Percentiles rank a stretch among this genome's conserved stretches.
phyloP scores from a whole-genome alignment of 306 rosid genomes.

The Fragaria nilgerrensis region DNA sequence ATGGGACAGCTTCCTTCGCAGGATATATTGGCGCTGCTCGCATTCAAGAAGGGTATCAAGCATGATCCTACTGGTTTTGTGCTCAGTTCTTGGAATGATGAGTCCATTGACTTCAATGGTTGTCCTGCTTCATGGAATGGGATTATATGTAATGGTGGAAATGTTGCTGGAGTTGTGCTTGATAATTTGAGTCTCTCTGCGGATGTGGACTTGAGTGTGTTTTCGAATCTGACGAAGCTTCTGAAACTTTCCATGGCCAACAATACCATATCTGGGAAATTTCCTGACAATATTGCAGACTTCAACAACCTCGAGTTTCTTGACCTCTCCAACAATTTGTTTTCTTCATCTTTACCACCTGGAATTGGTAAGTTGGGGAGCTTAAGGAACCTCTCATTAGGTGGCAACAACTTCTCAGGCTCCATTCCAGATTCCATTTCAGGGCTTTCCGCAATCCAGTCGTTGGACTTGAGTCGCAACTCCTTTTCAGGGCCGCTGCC shows the following conservation, averaged over 20 bases:
- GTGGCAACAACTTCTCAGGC: slow-evolving; percentile 90
- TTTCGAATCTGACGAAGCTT: slow-evolving; percentile 79
- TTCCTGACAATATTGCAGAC: slow-evolving; percentile 62
- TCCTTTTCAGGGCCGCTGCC: slow-evolving; percentile 73
- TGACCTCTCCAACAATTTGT: slow-evolving; percentile 78
- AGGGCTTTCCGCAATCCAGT: slow-evolving; percentile 63
- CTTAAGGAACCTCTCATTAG: slow-evolving; percentile 69
- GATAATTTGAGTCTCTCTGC: slow-evolving; percentile 82
- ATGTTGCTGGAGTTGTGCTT: slow-evolving; percentile 92
- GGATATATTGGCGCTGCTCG: slow-evolving; percentile 85
- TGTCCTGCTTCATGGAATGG: slow-evolving; percentile 99
- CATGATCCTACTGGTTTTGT: slow-evolving; percentile 94
- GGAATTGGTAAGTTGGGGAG: slow-evolving; percentile 61
- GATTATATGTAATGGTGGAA: slow-evolving; percentile 81
- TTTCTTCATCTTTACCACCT: slow-evolving; percentile 57
- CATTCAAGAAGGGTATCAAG: slow-evolving; percentile 87
- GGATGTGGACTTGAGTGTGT: slow-evolving; percentile 67
- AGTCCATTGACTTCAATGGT: slow-evolving; percentile 93
- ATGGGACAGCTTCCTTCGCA: slow-evolving; percentile 95
- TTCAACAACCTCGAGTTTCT: slow-evolving; percentile 71
- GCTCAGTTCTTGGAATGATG: slow-evolving; percentile 91
- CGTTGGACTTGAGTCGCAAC: slow-evolving; percentile 80
- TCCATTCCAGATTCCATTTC: slow-evolving; percentile 61
- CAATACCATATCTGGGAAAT: slow-evolving; percentile 69
- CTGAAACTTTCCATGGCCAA: slow-evolving; percentile 75